Evolutionary conservation across 139 green algal species (phyloP).

Genomic region (Coccomyxa sp.): DNA sequence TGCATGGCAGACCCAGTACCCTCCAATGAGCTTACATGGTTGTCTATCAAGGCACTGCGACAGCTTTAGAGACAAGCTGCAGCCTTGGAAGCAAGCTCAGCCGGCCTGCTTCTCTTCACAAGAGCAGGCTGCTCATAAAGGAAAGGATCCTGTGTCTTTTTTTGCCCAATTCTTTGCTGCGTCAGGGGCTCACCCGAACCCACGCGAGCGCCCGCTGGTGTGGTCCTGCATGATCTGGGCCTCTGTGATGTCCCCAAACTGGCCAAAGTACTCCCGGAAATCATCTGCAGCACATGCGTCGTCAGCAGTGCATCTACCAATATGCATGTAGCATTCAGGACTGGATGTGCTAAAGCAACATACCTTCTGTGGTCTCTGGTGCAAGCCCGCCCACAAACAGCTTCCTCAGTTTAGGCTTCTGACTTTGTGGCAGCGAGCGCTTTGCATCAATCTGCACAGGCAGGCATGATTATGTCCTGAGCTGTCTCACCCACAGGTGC

Average conservation of each 20-base stretch:
- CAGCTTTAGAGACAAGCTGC: too few species aligned
- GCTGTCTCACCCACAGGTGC: background rate
- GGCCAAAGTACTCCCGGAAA: constrained; percentile 53
- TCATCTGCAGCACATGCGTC: constrained; percentile 33
- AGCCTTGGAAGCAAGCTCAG: too few species aligned
- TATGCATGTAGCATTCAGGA: background rate
- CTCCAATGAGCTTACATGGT: background rate
- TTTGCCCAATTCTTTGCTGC: background rate
- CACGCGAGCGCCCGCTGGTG: constrained; percentile 59
- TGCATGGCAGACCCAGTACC: constrained; percentile 17
- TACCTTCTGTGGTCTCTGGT: constrained; percentile 77
- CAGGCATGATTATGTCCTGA: background rate
- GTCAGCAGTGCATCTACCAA: background rate
- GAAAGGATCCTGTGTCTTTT: too few species aligned
- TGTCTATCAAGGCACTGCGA: too few species aligned
- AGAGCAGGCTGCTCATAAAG: too few species aligned
- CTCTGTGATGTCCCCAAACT: constrained; percentile 50
- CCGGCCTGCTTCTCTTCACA: too few species aligned
- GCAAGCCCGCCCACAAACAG: constrained; percentile 84
- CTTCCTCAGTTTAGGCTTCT: constrained; percentile 65
- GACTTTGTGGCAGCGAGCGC: constrained; percentile 62
- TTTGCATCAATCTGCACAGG: constrained; percentile 74
- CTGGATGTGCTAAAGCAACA: background rate
- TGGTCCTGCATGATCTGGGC: constrained; percentile 85
- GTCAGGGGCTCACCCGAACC: constrained; percentile 63